These are phyloP conservation scores for Hibiscus mutabilis DNA, from an alignment of 345 rosid species.

Conservation along the genomic window DNA sequence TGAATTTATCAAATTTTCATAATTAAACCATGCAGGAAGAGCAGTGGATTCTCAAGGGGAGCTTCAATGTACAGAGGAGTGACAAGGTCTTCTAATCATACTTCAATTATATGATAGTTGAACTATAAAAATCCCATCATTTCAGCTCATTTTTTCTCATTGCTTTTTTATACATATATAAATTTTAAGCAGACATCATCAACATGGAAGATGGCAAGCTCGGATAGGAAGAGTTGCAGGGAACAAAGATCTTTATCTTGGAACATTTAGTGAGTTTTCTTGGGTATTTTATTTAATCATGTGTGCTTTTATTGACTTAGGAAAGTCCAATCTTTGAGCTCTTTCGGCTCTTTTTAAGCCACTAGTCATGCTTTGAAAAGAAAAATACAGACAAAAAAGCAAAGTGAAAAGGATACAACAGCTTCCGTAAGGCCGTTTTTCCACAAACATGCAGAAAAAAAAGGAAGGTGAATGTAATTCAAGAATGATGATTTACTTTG, in stretches of 20 bases:
- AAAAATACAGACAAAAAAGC: not conserved
- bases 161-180: not conserved
- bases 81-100: slow-evolving; percentile 50
- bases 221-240: slow-evolving; percentile 98
- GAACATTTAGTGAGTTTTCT: slow-evolving; percentile 68
- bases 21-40: slow-evolving; percentile 47
- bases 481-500: not conserved
- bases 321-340: not conserved
- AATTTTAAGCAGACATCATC: slow-evolving; percentile 40
- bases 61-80: slow-evolving; percentile 99
- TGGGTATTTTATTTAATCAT: not conserved
- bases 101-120: not conserved
- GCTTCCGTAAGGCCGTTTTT: slow-evolving; percentile 11
- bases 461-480: not conserved
- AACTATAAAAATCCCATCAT: not conserved
- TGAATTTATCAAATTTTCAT: not conserved
- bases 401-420: not conserved
- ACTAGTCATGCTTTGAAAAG: not conserved
- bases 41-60: slow-evolving; percentile 98
- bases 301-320: slow-evolving; percentile 11
- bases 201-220: slow-evolving; percentile 99
- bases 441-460: not conserved
- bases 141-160: not conserved
- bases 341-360: slow-evolving; percentile 2
- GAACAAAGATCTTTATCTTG: slow-evolving; percentile 95